Evolutionary conservation across 2,329 filamentous ascomycete genomes (phyloP).

Genomic region (Alternaria angustiovoidea): DNA sequence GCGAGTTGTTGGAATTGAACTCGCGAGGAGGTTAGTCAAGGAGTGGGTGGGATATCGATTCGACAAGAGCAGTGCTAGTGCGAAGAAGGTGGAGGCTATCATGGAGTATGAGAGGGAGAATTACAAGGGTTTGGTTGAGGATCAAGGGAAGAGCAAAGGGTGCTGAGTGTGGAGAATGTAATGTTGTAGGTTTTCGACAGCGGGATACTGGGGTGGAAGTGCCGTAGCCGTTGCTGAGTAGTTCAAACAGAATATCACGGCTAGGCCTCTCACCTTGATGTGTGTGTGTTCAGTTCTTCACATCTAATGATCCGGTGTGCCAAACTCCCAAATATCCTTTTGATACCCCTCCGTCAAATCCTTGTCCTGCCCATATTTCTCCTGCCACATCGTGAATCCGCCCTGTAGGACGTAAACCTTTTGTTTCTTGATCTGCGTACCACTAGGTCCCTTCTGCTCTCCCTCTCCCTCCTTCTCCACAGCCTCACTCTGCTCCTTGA

Average conservation of each 20-base stretch:
- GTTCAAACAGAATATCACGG: background rate
- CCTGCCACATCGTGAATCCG: conserved; percentile 91
- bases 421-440: conserved; percentile 58
- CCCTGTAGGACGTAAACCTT: conserved; percentile 81
- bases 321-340: conserved; percentile 82
- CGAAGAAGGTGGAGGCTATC: conserved; percentile 63
- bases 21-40: conserved; percentile 77
- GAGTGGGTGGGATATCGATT: conserved; percentile 89
- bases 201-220: background rate
- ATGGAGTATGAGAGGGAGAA: conserved; percentile 57
- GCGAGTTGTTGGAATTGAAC: conserved; percentile 80
- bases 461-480: conserved; percentile 31
- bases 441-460: conserved; percentile 18
- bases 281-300: background rate
- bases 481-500: conserved; percentile 24
- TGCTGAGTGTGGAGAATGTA: background rate
- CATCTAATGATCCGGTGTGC: conserved; percentile 27
- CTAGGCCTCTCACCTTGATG: background rate
- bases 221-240: background rate
- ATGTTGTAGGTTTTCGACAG: background rate
- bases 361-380: conserved; percentile 78
- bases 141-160: conserved; percentile 14
- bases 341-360: conserved; percentile 83
- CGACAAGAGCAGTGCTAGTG: conserved; percentile 71
- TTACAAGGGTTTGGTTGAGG: conserved; percentile 31